Base-by-base conservation (phyloP, 1,284 basidiomycete genomes). In the Ceratobasidium theobromae region DNA sequence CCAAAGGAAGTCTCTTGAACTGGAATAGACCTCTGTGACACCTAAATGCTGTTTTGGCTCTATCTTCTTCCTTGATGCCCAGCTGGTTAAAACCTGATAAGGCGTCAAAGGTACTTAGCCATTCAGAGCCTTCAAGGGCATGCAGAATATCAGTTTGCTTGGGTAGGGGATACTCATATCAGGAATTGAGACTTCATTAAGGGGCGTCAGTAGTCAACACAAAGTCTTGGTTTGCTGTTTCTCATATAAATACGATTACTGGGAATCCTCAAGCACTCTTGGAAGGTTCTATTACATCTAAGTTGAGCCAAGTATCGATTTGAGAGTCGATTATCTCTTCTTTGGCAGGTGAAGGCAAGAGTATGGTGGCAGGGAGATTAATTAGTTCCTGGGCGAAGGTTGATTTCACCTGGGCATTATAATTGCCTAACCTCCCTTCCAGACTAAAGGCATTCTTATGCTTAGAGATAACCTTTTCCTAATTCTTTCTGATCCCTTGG, bases 1-100 rank as follows among this genome's bases (percentile, higher is more conserved):
- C 79, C 79, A 67, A 81, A 80, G 79, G 79, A 76, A 81, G 78
- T 16, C 75, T 51, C 38, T 69, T 71, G 69, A 79, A 81, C 68
- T 81, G 77, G 43, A 69, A 78, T 0, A 80, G 70, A 3, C 79
- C 80, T 38, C 70, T 65, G 68, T 79, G 79, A 0, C 76, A 76
- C n/a, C 76, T 65, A 75, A 77, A 80, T 0, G 78, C 78, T 0
- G 77, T 76, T 65, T 78, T 78, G 68, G 69, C 16, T 43, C 40
- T 43, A 28, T 75, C 76, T 2, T 74, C 69, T 0, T 70, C 62
- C 1, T 52, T 67, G n/a, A 80, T 73, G 6, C 70, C 69, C 0
- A 80, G 53, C 60, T 81, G 79, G 6, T 74, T 78, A 58, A 80
- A 81, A 8, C 79, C 77, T 0, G 78, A 71, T 4, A 78, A 67